phyloP scores from a whole-genome alignment of 2,329 filamentous ascomycete species.

The Incumbomyces delicatus region DNA sequence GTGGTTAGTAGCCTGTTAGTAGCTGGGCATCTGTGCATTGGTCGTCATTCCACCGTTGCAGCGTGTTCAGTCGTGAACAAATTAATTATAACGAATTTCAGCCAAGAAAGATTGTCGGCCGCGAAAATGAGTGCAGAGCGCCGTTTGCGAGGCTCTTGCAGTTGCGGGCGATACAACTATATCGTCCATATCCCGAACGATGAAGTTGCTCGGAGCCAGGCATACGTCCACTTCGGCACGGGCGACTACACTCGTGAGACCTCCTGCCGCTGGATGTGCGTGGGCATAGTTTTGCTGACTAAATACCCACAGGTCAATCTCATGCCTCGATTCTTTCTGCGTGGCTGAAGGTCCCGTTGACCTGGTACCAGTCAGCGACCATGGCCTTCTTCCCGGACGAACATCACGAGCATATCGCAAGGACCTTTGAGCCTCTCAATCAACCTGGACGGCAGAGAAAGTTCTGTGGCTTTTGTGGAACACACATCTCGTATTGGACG shows the following conservation, averaged over 20 bases:
- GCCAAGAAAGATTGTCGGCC: background rate
- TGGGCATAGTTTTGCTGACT: slow-evolving; percentile 22
- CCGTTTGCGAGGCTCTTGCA: slow-evolving; percentile 63
- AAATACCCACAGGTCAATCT: slow-evolving; percentile 41
- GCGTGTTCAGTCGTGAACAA: no score
- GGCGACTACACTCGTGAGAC: slow-evolving; percentile 61
- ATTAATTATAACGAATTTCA: no score
- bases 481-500: slow-evolving; percentile 73
- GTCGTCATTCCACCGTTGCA: no score
- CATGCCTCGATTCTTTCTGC: slow-evolving; percentile 65
- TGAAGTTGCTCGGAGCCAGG: slow-evolving; percentile 33
- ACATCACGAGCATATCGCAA: slow-evolving; percentile 55
- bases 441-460: slow-evolving; percentile 56
- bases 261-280: background rate
- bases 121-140: background rate
- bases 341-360: slow-evolving; percentile 72
- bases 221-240: slow-evolving; percentile 66
- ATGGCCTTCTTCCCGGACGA: slow-evolving; percentile 71
- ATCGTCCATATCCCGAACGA: slow-evolving; percentile 57
- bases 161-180: slow-evolving; percentile 79
- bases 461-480: slow-evolving; percentile 90
- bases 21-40: no score
- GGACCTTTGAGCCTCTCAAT: slow-evolving; percentile 53
- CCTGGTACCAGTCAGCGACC: slow-evolving; percentile 69
- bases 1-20: no score